Evolutionary conservation across 2,329 filamentous ascomycete species (phyloP), one percentile per base, ranked within the genome.

Genomic region (Cadophora sp.): DNA sequence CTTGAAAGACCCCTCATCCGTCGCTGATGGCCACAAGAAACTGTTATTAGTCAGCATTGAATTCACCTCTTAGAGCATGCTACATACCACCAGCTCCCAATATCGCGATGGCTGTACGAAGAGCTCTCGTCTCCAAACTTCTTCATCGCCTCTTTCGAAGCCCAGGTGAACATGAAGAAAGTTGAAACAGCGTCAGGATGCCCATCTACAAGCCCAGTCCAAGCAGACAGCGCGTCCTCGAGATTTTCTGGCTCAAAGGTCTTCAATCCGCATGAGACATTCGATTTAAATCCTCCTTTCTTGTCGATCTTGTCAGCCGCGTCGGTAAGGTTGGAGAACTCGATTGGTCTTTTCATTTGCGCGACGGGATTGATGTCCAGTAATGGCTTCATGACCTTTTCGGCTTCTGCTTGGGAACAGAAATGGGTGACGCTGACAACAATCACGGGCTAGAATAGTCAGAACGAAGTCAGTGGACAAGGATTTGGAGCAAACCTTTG

Each of bases 41-140:
- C 66, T 68, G 26, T 6, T 3, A 29, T 16, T 4, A 0, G 56
- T 68, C 19, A 68, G 62, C 24, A 61, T 8, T 26, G 31, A 37
- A n/a, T 8, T 14, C 29, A 4, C 31, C 19, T 11, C 1, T 5
- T 1, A 48, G 24, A 19, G 2, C 5, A 31, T 19, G 27, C 11
- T 7, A 46, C 64, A 14, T 61, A 66, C 67, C n/a, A 24, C 67
- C 67, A 69, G 40, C 62, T 26, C 19, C 43, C 31, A 16, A 56
- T 34, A 66, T 69, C 64, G n/a, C 67, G 62, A 61, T 66, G 59
- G 24, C 56, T 56, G 27, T 48, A 69, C 8, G 67, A 56, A n/a
- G 58, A 60, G 40, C 48, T 64, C 1, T 43, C 50, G 14, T 65
- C 53, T 40, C 27, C 48, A n/a, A 62, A 26, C 14, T 3, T 59